Evolutionary conservation across 768 basidiomycete genomes (phyloP), one percentile per base, ranked within the genome.

Genomic region (Daedalea quercina): DNA sequence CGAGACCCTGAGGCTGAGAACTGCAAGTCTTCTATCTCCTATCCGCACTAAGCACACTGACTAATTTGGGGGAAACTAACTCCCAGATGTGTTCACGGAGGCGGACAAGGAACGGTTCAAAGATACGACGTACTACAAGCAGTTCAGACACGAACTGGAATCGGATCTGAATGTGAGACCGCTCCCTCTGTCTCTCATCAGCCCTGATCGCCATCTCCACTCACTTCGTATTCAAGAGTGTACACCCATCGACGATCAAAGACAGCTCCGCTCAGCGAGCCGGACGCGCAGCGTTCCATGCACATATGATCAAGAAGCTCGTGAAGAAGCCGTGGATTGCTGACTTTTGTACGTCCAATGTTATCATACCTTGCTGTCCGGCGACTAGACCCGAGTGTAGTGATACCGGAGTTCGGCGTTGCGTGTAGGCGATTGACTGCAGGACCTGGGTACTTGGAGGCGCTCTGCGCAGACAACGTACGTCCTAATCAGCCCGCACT

Each of bases 401-500:
- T 84, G n/a, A 70, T 83, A 23, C 82, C 84, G 12, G 68, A 77
- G 44, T 85, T 84, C 57, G 68, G 76, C 4, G 76, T 82, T 15
- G 74, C 69, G 3, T 87, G 83, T 65, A 73, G 82, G 24, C 73
- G 84, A n/a, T 65, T 85, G 45, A 87, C 85, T 0, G 81, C 83
- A 1, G 84, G 82, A 0, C 81, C 81, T 9, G 83, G 84, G 6
- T 87, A 83, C 61, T 72, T 86, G 28, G 82, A 85, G 57, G 80
- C 84, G 0, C 66, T 86, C 1, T 80, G 77, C 54, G 73, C 78
- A 65, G 78, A 80, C 56, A 85, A 85, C 60, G 84, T 81, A 54
- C 31, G 67, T 52, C 13, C 2, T 2, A 6, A 23, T 26, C 19
- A 50, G 54, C 15, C 40, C 40, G 17, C 8, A 37, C 35, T 2